Percentiles rank a stretch among this genome's conserved stretches.
These are phyloP conservation scores for Solanum chacoense DNA, from an alignment of 305 asterid species.

Conservation along the genomic window DNA sequence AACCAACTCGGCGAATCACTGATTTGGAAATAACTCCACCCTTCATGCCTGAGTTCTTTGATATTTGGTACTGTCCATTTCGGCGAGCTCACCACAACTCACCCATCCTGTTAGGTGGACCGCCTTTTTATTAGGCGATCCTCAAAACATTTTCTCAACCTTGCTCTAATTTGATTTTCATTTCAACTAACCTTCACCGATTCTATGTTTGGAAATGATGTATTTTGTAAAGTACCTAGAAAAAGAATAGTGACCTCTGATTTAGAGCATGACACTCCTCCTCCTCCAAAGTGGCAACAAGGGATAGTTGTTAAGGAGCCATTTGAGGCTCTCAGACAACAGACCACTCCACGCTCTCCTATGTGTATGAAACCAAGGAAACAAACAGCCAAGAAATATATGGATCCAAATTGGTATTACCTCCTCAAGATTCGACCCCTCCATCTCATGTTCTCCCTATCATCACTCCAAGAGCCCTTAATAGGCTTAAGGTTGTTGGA, in stretches of 20 bases:
- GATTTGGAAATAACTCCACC: background rate
- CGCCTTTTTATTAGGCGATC: background rate
- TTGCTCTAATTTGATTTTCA: background rate
- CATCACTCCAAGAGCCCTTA: background rate
- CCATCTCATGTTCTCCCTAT: too few relatives aligned
- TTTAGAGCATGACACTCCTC: background rate
- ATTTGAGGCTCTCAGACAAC: background rate
- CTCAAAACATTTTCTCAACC: background rate
- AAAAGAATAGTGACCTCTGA: background rate
- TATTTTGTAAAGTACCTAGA: background rate
- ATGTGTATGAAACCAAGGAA: background rate
- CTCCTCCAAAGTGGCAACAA: background rate
- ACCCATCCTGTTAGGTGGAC: background rate
- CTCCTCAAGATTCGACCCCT: background rate
- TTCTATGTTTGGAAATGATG: background rate
- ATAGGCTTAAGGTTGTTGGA: background rate
- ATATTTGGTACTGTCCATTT: background rate
- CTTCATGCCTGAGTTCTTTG: background rate
- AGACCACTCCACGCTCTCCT: background rate
- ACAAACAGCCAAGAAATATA: too few relatives aligned
- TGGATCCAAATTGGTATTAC: background rate
- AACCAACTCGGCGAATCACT: background rate
- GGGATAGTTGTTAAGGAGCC: background rate
- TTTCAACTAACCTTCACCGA: background rate
- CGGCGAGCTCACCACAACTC: background rate